A percentile compares a stretch with the other conserved stretches of the same genome.
phyloP scores from a whole-genome alignment of 2,329 filamentous ascomycete species.

The Verticillium zaregamsianum region DNA sequence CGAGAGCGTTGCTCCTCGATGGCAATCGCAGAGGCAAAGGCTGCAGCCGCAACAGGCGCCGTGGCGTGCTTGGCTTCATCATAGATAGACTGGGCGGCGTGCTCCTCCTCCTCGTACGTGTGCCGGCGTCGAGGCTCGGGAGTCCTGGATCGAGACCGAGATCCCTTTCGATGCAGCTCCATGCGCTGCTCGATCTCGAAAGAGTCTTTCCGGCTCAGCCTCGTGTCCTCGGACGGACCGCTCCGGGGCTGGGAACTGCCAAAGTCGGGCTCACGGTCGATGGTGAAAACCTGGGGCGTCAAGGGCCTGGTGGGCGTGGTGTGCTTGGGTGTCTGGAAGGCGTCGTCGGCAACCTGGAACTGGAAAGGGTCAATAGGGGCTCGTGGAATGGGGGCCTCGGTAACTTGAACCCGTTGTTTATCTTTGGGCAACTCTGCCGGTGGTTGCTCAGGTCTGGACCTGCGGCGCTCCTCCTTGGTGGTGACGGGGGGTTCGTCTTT shows the following conservation, averaged over 20 bases:
- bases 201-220: conserved; percentile 46
- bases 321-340: conserved; percentile 40
- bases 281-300: conserved; percentile 47
- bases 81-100: conserved; percentile 38
- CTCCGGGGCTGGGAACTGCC: conserved; percentile 27
- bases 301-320: conserved; percentile 36
- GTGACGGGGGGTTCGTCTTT: conserved; percentile 8
- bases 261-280: conserved; percentile 50
- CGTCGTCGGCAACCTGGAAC: conserved; percentile 50
- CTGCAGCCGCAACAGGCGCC: conserved; percentile 41
- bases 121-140: conserved; percentile 13
- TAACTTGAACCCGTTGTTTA: conserved; percentile 11
- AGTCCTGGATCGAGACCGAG: conserved; percentile 16
- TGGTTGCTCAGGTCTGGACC: neutral
- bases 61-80: conserved; percentile 44
- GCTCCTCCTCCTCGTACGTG: conserved; percentile 32
- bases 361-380: conserved; percentile 52
- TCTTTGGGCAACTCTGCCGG: neutral
- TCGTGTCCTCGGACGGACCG: conserved; percentile 21
- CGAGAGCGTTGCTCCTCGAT: conserved; percentile 33
- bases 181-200: conserved; percentile 37
- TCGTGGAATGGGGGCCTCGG: conserved; percentile 17
- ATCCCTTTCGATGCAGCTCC: conserved; percentile 21
- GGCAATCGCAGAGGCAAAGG: conserved; percentile 42
- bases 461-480: conserved; percentile 2